Conservation (phyloP, 192 early-diverging fungal genomes). For the Glomus cerebriforme region DNA sequence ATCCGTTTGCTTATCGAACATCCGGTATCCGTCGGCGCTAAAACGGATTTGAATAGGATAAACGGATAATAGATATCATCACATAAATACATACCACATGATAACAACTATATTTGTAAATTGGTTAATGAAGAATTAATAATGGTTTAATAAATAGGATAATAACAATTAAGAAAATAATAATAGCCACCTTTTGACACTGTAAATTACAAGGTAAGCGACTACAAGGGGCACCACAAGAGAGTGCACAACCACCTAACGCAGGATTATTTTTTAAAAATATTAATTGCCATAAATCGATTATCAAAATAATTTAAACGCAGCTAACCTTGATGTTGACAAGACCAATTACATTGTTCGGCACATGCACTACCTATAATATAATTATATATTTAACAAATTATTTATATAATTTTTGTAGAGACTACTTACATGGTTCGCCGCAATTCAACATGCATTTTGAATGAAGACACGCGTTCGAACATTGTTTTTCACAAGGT, state of each 20-base stretch:
- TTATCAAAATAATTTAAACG: slow-evolving; percentile 50
- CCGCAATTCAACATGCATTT: neutral
- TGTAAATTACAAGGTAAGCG: slow-evolving; percentile 58
- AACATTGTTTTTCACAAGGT: neutral
- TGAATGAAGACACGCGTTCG: neutral
- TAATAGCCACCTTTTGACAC: slow-evolving; percentile 38
- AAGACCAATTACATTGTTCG: slow-evolving; percentile 49
- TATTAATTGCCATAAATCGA: neutral
- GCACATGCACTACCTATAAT: neutral
- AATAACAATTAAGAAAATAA: neutral
- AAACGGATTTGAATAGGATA: too few species aligned
- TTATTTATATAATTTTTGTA: neutral
- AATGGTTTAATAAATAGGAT: neutral
- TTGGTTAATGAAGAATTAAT: neutral
- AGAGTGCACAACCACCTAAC: neutral
- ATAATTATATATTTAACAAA: neutral
- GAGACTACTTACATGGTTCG: neutral
- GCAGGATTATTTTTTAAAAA: neutral
- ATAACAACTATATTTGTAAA: neutral
- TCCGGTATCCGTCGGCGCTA: too few species aligned
- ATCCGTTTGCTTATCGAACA: too few species aligned
- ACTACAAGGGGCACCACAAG: slow-evolving; percentile 42
- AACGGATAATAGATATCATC: too few species aligned
- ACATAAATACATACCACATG: neutral
- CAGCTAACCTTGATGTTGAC: slow-evolving; percentile 45